These are phyloP conservation scores for Salix dunnii DNA, from an alignment of 345 rosid genomes.

Conservation along the genomic window DNA sequence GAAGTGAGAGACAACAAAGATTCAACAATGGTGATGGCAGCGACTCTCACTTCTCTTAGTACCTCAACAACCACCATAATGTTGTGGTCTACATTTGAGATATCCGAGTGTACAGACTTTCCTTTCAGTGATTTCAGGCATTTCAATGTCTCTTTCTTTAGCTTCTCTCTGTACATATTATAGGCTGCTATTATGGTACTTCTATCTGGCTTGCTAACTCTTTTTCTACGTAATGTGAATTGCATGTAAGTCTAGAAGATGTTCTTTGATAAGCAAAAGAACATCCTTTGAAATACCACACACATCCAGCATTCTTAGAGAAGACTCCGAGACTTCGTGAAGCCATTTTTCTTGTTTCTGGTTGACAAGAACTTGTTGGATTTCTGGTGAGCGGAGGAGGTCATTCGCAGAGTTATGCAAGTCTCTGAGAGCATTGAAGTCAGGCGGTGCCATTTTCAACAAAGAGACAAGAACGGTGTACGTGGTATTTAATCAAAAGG, in stretches of 20 bases:
- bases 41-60: slow-evolving; percentile 57
- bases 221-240: slow-evolving; percentile 41
- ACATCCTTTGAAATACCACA: slow-evolving; percentile 59
- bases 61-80: slow-evolving; percentile 48
- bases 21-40: slow-evolving; percentile 48
- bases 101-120: slow-evolving; percentile 22
- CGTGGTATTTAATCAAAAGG: background rate
- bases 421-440: slow-evolving; percentile 60
- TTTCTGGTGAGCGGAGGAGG: slow-evolving; percentile 60
- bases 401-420: slow-evolving; percentile 67
- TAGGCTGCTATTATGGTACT: slow-evolving; percentile 47
- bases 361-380: slow-evolving; percentile 43
- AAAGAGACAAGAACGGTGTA: background rate
- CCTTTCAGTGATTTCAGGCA: slow-evolving; percentile 49
- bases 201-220: slow-evolving; percentile 33
- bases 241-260: slow-evolving; percentile 51
- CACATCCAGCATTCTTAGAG: slow-evolving; percentile 65
- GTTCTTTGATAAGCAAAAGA: slow-evolving; percentile 55
- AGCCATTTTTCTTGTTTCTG: slow-evolving; percentile 52
- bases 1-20: slow-evolving; percentile 57
- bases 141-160: slow-evolving; percentile 67
- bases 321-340: slow-evolving; percentile 55
- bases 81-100: slow-evolving; percentile 20
- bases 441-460: slow-evolving; percentile 40
- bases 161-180: slow-evolving; percentile 47